phyloP scores from a whole-genome alignment of 257 asterid species.

The Solanum okadae region DNA sequence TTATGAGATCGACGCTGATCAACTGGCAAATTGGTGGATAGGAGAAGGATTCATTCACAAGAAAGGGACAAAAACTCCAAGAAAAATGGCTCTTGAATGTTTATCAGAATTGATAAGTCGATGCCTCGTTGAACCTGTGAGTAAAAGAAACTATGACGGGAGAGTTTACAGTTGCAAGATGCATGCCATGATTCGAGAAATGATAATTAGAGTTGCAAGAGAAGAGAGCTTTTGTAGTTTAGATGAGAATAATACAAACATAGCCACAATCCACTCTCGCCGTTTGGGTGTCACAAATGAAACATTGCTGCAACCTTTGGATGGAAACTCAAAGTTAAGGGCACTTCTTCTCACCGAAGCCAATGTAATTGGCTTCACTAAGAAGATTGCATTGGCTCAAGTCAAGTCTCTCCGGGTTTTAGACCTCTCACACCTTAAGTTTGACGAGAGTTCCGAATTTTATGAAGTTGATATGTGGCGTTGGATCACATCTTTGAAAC shows the following conservation, averaged over 20 bases:
- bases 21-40: slow-evolving; percentile 10
- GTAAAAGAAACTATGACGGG: no score
- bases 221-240: slow-evolving; percentile 9
- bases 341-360: slow-evolving; percentile 7
- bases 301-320: background rate
- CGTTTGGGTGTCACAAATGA: slow-evolving; percentile 11
- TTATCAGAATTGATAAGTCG: no score
- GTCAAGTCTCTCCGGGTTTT: slow-evolving; percentile 17
- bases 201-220: slow-evolving; percentile 9
- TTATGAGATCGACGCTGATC: slow-evolving; percentile 9
- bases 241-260: background rate
- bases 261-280: background rate
- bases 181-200: slow-evolving; percentile 18
- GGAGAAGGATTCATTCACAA: slow-evolving; percentile 20
- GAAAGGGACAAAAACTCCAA: background rate
- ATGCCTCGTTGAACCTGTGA: no score
- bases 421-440: slow-evolving; percentile 11
- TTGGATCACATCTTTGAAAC: slow-evolving; percentile 20
- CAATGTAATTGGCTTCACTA: background rate
- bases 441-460: background rate
- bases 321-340: slow-evolving; percentile 8
- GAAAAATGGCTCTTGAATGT: no score
- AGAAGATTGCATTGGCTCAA: slow-evolving; percentile 2
- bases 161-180: no score
- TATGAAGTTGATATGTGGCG: slow-evolving; percentile 11